Evolutionary conservation across 164 flowering plant species (phyloP).

Genomic region (Euptelea pleiosperma): DNA sequence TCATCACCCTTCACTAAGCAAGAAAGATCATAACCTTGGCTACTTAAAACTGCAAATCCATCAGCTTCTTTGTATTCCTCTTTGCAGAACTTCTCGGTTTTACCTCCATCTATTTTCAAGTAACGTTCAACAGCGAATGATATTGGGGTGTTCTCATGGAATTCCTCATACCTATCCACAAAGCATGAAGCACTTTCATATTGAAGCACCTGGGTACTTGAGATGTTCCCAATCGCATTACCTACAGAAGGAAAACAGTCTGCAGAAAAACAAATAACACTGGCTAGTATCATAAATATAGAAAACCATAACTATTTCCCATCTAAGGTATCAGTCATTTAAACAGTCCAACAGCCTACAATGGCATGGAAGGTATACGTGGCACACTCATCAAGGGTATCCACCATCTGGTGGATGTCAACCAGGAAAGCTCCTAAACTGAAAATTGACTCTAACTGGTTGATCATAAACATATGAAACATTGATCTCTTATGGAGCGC

Average conservation of each 20-base stretch:
- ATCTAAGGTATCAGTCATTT: neutral
- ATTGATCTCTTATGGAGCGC: too few species aligned
- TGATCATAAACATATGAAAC: too few species aligned
- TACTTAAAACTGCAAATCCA: slow-evolving; percentile 21
- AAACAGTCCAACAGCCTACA: neutral
- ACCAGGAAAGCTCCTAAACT: too few species aligned
- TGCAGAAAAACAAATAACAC: slow-evolving; percentile 21
- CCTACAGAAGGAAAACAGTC: slow-evolving; percentile 43
- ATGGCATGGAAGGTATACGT: neutral
- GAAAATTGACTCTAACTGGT: too few species aligned
- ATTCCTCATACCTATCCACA: slow-evolving; percentile 59
- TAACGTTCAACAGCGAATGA: slow-evolving; percentile 28
- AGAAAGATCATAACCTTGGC: slow-evolving; percentile 46
- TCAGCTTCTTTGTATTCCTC: slow-evolving; percentile 37
- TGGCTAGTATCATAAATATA: neutral
- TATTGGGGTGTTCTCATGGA: slow-evolving; percentile 40
- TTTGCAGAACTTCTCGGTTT: slow-evolving; percentile 33
- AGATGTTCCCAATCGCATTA: slow-evolving; percentile 37
- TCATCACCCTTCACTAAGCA: slow-evolving; percentile 51
- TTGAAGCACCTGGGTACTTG: slow-evolving; percentile 66
- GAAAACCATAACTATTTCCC: neutral
- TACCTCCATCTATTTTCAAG: slow-evolving; percentile 62
- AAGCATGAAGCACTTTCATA: slow-evolving; percentile 70
- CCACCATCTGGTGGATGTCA: neutral
- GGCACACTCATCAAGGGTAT: neutral